Evolutionary conservation across 2,329 filamentous ascomycete genomes (phyloP).

Genomic region (Alternaria metachromatica): DNA sequence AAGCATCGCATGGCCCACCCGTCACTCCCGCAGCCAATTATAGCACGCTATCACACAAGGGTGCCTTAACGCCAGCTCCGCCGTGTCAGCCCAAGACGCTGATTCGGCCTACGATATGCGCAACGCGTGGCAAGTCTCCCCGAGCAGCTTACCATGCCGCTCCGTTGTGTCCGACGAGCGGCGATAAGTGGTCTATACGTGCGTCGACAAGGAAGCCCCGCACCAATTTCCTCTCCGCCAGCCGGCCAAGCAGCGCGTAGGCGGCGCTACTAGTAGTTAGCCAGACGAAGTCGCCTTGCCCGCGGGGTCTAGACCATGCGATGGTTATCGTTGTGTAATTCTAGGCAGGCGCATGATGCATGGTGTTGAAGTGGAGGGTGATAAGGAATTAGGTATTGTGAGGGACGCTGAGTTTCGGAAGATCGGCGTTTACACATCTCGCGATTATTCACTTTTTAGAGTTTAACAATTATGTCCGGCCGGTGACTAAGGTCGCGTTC

Average conservation of each 20-base stretch:
- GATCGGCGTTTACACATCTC: conserved; percentile 18
- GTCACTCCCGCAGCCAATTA: conserved; percentile 5
- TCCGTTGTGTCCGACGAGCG: conserved; percentile 14
- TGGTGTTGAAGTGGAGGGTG: conserved; percentile 18
- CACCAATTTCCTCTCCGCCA: conserved; percentile 24
- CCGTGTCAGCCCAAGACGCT: conserved; percentile 17
- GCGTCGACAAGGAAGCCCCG: conserved; percentile 17
- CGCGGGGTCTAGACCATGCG: conserved; percentile 29
- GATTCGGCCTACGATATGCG: conserved; percentile 22
- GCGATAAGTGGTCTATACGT: conserved; percentile 27
- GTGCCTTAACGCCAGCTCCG: conserved; percentile 17
- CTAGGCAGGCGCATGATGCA: conserved; percentile 18
- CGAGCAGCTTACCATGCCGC: conserved; percentile 22
- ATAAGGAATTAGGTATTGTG: conserved; percentile 2
- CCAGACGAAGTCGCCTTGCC: conserved; percentile 10
- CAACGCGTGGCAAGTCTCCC: conserved; percentile 32
- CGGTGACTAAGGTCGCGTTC: conserved; percentile 1
- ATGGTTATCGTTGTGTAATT: conserved; percentile 18
- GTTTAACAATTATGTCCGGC: background rate
- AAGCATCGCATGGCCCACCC: conserved; percentile 15
- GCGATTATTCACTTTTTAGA: background rate
- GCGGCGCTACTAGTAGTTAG: conserved; percentile 8
- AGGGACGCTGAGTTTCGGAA: conserved; percentile 10
- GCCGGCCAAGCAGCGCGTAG: conserved; percentile 27
- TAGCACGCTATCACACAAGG: conserved; percentile 6